A percentile compares a stretch with the other conserved stretches of the same genome.
Conservation (phyloP, 176 grass and related monocot species). For the Ensete ventricosum region DNA sequence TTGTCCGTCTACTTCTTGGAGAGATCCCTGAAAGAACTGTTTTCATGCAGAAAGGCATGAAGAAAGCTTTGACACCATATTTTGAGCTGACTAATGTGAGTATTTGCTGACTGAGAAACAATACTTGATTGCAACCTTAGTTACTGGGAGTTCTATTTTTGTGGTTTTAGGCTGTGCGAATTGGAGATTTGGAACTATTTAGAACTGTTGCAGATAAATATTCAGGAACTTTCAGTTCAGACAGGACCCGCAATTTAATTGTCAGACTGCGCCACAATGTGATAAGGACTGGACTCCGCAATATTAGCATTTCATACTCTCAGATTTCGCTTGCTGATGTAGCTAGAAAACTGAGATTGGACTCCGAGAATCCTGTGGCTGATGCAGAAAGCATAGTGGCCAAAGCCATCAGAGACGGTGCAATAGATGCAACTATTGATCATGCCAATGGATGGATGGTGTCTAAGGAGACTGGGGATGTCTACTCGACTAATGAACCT, state of each 20-base stretch:
- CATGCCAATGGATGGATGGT: slow-evolving; percentile 75
- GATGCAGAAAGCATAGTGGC: slow-evolving; percentile 80
- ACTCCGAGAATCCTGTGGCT: slow-evolving; percentile 47
- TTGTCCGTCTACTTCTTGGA: slow-evolving; percentile 57
- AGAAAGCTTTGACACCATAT: slow-evolving; percentile 59
- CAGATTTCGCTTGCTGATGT: slow-evolving; percentile 76
- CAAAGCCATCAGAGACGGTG: slow-evolving; percentile 73
- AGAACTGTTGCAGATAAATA: slow-evolving; percentile 66
- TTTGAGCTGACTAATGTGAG: slow-evolving; percentile 86
- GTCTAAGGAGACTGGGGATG: slow-evolving; percentile 68
- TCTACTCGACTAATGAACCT: slow-evolving; percentile 85
- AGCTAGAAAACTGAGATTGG: slow-evolving; percentile 64
- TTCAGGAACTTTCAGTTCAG: slow-evolving; percentile 50
- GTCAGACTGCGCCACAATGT: slow-evolving; percentile 76
- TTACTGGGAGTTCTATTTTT: slow-evolving; percentile 13
- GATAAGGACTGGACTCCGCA: slow-evolving; percentile 76
- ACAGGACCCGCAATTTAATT: slow-evolving; percentile 65
- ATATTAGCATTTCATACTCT: slow-evolving; percentile 73
- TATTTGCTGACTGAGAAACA: background rate
- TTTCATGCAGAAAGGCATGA: slow-evolving; percentile 95
- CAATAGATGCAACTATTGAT: slow-evolving; percentile 77
- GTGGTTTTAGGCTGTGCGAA: slow-evolving; percentile 57
- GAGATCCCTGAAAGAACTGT: slow-evolving; percentile 75
- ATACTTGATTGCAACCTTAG: background rate
- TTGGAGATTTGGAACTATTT: slow-evolving; percentile 77